Evolutionary conservation across 2,329 filamentous ascomycete genomes (phyloP).

Genomic region (Sordariomycetes sp.): DNA sequence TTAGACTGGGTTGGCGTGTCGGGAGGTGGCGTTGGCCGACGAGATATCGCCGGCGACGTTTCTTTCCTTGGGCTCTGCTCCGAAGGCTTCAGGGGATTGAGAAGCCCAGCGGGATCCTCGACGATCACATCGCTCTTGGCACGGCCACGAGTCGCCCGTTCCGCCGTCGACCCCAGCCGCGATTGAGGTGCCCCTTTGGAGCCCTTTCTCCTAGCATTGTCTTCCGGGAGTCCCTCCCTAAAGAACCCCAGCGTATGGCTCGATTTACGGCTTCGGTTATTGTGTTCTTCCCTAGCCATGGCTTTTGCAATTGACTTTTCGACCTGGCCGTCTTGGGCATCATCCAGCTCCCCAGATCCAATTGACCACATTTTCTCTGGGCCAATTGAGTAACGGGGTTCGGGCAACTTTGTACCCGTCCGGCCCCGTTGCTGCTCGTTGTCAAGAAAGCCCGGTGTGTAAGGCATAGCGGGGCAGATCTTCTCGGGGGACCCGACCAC

Average conservation of each 20-base stretch:
- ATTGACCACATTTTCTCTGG: slow-evolving; percentile 56
- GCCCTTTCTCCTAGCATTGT: slow-evolving; percentile 44
- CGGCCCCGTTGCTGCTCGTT: slow-evolving; percentile 2
- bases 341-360: slow-evolving; percentile 35
- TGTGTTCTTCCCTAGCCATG: slow-evolving; percentile 48
- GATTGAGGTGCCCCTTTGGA: slow-evolving; percentile 12
- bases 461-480: slow-evolving; percentile 3
- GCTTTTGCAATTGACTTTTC: slow-evolving; percentile 55
- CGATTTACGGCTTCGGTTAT: slow-evolving; percentile 55
- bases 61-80: neutral
- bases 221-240: slow-evolving; percentile 51
- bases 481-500: slow-evolving; percentile 9
- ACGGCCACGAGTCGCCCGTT: neutral
- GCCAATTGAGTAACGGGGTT: slow-evolving; percentile 14
- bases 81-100: neutral
- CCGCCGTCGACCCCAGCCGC: neutral
- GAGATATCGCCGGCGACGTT: neutral
- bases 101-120: neutral
- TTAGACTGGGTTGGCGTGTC: neutral
- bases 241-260: slow-evolving; percentile 59
- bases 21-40: neutral
- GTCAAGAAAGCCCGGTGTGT: neutral
- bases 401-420: neutral
- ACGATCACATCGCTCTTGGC: neutral
- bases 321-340: slow-evolving; percentile 43